These are phyloP conservation scores for Apiospora marii DNA, from an alignment of 2,329 filamentous ascomycete genomes.

Conservation along the genomic window DNA sequence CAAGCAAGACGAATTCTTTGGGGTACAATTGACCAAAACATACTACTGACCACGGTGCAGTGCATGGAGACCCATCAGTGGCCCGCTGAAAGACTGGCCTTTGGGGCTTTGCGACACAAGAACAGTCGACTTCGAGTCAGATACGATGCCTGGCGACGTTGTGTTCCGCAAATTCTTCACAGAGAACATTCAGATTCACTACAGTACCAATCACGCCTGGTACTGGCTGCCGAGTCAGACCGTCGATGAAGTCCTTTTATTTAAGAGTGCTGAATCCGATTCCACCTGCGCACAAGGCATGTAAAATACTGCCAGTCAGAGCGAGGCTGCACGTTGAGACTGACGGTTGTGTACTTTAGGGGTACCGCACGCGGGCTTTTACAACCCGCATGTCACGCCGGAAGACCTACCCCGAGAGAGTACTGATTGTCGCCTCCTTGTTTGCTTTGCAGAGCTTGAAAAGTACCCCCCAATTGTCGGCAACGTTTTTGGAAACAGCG, in stretches of 20 bases:
- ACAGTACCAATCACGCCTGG: not conserved
- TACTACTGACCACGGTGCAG: not conserved
- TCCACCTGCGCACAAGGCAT: not conserved
- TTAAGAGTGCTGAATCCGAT: not conserved
- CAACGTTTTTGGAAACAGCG: not conserved
- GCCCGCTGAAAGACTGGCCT: not conserved
- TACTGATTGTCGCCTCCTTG: not conserved
- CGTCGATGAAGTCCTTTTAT: not conserved
- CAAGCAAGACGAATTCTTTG: not conserved
- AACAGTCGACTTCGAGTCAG: not conserved
- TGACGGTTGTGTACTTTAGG: not conserved
- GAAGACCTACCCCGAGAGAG: not conserved
- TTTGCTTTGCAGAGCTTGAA: not conserved
- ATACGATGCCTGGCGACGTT: not conserved
- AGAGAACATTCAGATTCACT: not conserved
- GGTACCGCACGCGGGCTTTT: not conserved
- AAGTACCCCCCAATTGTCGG: not conserved
- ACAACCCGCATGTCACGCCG: not conserved
- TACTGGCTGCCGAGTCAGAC: not conserved
- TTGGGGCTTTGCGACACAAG: not conserved
- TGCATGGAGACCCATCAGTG: not conserved
- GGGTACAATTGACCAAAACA: not conserved
- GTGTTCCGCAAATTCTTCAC: not conserved
- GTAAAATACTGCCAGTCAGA: not conserved
- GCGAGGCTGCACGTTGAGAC: not conserved